Evolutionary conservation across 148 eudicot genomes (phyloP).

Genomic region (Dysphania ambrosioides): DNA sequence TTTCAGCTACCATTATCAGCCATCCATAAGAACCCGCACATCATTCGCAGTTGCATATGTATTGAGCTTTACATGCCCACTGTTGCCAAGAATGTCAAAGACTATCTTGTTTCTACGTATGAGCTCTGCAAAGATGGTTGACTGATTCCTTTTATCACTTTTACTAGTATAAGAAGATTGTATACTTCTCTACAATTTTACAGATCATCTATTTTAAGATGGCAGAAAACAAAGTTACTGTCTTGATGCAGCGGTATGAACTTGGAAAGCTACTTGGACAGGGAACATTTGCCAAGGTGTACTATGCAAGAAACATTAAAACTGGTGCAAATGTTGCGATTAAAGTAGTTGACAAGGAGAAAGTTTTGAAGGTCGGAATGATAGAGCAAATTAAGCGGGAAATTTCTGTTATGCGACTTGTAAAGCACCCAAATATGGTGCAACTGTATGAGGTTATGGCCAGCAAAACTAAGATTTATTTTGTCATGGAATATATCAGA

Average conservation of each 20-base stretch:
- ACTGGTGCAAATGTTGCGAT: slow-evolving; percentile 42
- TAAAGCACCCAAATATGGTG: slow-evolving; percentile 47
- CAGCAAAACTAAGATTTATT: slow-evolving; percentile 42
- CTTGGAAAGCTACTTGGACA: slow-evolving; percentile 46
- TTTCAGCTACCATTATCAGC: slow-evolving; percentile 30
- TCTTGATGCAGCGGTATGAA: slow-evolving; percentile 41
- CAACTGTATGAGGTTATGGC: slow-evolving; percentile 52
- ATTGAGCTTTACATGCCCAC: slow-evolving; percentile 34
- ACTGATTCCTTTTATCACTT: slow-evolving; percentile 19
- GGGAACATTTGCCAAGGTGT: slow-evolving; percentile 58
- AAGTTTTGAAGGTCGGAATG: slow-evolving; percentile 45
- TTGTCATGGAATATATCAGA: slow-evolving; percentile 46
- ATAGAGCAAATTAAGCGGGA: slow-evolving; percentile 49
- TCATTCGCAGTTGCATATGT: slow-evolving; percentile 5
- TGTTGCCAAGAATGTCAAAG: slow-evolving; percentile 28
- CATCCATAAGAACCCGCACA: slow-evolving; percentile 13
- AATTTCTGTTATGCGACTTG: slow-evolving; percentile 49
- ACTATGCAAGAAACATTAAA: slow-evolving; percentile 39
- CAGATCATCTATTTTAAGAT: slow-evolving; percentile 2
- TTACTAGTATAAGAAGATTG: slow-evolving; percentile 4
- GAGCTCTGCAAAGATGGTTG: slow-evolving; percentile 76
- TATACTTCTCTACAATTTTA: slow-evolving; percentile 1
- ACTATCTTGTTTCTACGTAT: slow-evolving; percentile 35
- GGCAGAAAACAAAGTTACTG: slow-evolving; percentile 29
- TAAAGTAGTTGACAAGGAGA: slow-evolving; percentile 45